Conservation (phyloP, 345 rosid species). For the Eucalyptus pauciflora region DNA sequence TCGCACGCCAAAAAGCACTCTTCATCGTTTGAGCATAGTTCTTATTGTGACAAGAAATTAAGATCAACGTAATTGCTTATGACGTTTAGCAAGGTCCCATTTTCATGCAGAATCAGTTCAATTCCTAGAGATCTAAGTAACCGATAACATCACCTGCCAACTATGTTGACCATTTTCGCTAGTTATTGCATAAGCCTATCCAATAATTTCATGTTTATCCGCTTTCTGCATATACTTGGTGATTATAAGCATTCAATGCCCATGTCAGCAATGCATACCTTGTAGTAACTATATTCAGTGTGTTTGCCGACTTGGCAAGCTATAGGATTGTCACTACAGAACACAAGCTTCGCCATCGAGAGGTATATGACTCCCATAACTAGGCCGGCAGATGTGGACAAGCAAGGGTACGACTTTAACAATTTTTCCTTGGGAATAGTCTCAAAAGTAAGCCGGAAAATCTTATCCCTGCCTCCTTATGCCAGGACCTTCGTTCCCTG, state of each 20-base stretch:
- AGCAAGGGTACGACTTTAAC: constrained; percentile 19
- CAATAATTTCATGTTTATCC: background rate
- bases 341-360: constrained; percentile 32
- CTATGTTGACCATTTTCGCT: background rate
- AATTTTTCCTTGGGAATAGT: constrained; percentile 27
- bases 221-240: background rate
- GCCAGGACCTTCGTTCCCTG: constrained; percentile 34
- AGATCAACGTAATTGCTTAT: background rate
- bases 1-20: background rate
- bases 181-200: background rate
- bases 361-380: constrained; percentile 31
- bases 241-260: background rate
- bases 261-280: constrained; percentile 1
- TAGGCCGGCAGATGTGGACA: constrained; percentile 37
- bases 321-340: constrained; percentile 29
- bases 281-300: constrained; percentile 33
- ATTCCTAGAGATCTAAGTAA: background rate
- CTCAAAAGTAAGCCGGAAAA: constrained; percentile 29
- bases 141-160: background rate
- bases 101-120: background rate
- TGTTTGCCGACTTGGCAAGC: constrained; percentile 18
- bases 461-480: constrained; percentile 33
- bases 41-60: background rate
- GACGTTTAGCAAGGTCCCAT: background rate
- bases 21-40: background rate